Conservation (phyloP, 345 rosid genomes). For the Eucalyptus marginata region DNA sequence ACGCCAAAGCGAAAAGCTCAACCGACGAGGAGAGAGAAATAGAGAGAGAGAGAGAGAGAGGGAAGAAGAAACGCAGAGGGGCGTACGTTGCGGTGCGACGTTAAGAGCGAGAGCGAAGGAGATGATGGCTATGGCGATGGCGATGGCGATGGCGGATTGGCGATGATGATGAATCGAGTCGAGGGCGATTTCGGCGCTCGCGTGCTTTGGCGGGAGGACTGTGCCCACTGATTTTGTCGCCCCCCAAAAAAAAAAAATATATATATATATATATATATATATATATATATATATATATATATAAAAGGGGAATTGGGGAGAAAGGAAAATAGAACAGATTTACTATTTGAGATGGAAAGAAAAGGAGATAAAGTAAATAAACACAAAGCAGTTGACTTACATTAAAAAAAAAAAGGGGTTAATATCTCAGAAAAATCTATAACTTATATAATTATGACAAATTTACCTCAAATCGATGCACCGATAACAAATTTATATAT, state of each 20-base stretch:
- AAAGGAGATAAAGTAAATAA: not conserved
- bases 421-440: too few relatives aligned
- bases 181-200: not conserved
- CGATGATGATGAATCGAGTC: not conserved
- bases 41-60: not conserved
- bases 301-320: not conserved
- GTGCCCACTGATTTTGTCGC: not conserved
- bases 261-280: too few relatives aligned
- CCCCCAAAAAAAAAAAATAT: too few relatives aligned
- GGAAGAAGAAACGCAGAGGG: not conserved
- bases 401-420: rapidly evolving
- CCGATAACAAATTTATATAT: too few relatives aligned
- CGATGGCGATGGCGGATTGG: not conserved
- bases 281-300: not conserved
- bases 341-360: not conserved
- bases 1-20: not conserved
- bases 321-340: not conserved
- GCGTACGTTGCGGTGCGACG: not conserved
- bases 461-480: too few relatives aligned
- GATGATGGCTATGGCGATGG: too few relatives aligned
- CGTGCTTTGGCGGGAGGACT: not conserved
- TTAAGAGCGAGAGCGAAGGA: not conserved
- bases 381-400: not conserved
- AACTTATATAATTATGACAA: too few relatives aligned
- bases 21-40: not conserved